Conservation (phyloP, 129 eudicot species). For the Solidago caesia region DNA sequence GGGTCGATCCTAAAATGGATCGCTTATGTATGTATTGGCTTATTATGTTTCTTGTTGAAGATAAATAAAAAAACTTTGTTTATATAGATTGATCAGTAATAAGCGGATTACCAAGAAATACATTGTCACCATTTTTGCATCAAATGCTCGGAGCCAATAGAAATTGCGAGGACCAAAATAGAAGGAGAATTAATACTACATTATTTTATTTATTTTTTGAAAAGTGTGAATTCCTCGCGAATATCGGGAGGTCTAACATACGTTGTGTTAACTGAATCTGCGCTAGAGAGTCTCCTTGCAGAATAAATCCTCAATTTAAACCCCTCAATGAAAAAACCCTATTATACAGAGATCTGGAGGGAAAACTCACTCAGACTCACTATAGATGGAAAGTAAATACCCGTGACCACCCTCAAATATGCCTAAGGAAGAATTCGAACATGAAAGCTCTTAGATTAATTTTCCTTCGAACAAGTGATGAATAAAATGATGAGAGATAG, state of each 20-base stretch:
- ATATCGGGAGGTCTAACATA: no score
- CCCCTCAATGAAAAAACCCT: no score
- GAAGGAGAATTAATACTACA: constrained; percentile 8
- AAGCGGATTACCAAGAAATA: constrained; percentile 18
- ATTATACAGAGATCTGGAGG: no score
- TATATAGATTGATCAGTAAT: neutral
- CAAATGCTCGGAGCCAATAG: neutral
- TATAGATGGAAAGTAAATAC: no score
- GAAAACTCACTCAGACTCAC: no score
- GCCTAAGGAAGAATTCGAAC: no score
- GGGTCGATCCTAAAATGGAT: neutral
- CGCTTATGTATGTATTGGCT: neutral
- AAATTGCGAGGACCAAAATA: neutral
- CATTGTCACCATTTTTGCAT: neutral
- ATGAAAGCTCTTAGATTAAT: neutral
- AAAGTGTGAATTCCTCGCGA: no score
- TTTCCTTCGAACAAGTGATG: constrained; percentile 8
- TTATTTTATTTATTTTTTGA: no score
- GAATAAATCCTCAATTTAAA: no score
- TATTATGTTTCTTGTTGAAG: neutral
- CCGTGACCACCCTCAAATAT: no score
- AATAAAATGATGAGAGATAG: constrained; percentile 6
- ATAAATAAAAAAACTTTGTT: constrained; percentile 6
- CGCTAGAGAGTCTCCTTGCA: no score
- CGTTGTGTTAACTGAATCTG: no score